Conservation (phyloP, 2,329 filamentous ascomycete genomes). For the Parascedosporium putredinis region DNA sequence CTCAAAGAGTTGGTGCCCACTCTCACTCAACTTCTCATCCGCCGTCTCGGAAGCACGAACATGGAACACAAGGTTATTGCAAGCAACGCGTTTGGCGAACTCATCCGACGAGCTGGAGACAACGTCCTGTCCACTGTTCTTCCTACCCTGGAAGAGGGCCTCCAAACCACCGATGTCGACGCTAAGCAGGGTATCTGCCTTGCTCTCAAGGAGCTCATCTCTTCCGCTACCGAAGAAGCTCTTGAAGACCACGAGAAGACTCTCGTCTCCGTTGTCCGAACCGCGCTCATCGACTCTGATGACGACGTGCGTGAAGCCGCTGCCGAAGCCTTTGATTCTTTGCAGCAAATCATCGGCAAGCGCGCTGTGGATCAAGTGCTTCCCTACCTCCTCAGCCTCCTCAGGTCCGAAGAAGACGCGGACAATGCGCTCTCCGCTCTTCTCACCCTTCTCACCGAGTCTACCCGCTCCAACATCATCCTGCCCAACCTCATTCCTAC, state of each 20-base stretch:
- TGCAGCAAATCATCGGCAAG: conserved; percentile 91
- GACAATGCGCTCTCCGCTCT: conserved; percentile 89
- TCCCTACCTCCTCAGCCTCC: conserved; percentile 80
- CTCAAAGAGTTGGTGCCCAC: conserved; percentile 94
- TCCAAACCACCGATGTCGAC: conserved; percentile 80
- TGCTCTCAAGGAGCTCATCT: conserved; percentile 85
- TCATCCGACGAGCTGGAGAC: conserved; percentile 94
- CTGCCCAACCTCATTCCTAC: conserved; percentile 93
- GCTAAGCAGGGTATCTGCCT: conserved; percentile 96
- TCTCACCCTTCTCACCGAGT: conserved; percentile 86
- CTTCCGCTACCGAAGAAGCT: conserved; percentile 76
- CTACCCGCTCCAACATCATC: conserved; percentile 90
- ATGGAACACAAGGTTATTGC: conserved; percentile 99
- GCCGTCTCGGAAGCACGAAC: conserved; percentile 85
- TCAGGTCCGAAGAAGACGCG: conserved; percentile 76
- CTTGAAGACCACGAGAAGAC: conserved; percentile 93
- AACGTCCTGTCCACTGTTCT: conserved; percentile 79
- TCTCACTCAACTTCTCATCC: conserved; percentile 88
- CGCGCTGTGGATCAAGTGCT: conserved; percentile 90
- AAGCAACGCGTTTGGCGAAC: conserved; percentile 88
- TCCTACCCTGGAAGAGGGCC: conserved; percentile 83
- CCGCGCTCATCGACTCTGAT: conserved; percentile 82
- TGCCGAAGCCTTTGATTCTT: conserved; percentile 89
- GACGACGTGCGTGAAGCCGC: conserved; percentile 88
- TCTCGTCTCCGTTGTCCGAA: conserved; percentile 86